Evolutionary conservation across 2,329 filamentous ascomycete genomes (phyloP).

Genomic region (Botrytis galanthina): DNA sequence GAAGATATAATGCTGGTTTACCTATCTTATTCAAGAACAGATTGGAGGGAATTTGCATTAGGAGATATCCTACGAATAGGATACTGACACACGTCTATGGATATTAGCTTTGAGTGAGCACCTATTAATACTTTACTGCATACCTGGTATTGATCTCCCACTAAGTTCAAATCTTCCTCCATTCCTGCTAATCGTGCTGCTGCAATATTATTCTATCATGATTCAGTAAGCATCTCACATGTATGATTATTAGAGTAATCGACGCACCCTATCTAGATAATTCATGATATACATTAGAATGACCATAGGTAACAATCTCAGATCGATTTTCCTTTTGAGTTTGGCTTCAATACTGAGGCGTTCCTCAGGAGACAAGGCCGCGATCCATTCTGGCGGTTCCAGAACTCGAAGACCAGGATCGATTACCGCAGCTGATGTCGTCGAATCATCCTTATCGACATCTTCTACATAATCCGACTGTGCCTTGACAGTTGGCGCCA

Average conservation of each 20-base stretch:
- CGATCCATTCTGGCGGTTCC: constrained; percentile 39
- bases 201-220: constrained; percentile 52
- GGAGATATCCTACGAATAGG: constrained; percentile 42
- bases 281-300: constrained; percentile 71
- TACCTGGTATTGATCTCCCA: constrained; percentile 44
- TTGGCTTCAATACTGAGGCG: constrained; percentile 52
- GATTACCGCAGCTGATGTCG: not conserved
- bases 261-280: constrained; percentile 50
- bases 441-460: constrained; percentile 1
- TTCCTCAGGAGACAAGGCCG: constrained; percentile 51
- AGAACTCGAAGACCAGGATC: not conserved
- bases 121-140: constrained; percentile 10
- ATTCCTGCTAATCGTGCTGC: constrained; percentile 52
- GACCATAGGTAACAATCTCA: constrained; percentile 62
- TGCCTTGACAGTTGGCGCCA: constrained; percentile 3
- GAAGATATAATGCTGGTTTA: constrained; percentile 51
- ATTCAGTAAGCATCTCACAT: not conserved
- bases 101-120: not conserved
- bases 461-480: constrained; percentile 7
- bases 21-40: constrained; percentile 49
- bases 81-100: constrained; percentile 43
- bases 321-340: constrained; percentile 63
- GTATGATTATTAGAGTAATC: no score
- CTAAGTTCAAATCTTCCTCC: constrained; percentile 43
- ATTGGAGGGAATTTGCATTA: constrained; percentile 49